Percentiles rank a stretch among this genome's conserved stretches.
Evolutionary conservation across 331 rosid species (phyloP).

Genomic region (Quercus phellos): DNA sequence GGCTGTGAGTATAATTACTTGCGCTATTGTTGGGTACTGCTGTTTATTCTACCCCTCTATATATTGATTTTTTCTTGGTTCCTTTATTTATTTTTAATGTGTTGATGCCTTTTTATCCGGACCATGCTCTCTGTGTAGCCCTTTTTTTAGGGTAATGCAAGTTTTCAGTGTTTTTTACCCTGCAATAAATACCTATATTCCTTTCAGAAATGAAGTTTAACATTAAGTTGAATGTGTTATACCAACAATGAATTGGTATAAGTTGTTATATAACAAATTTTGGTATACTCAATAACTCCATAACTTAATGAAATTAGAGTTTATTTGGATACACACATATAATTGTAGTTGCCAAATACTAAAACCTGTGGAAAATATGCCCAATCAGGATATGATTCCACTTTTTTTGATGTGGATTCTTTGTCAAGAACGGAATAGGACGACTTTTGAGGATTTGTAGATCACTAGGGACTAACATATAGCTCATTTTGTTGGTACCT

Average conservation of each 20-base stretch:
- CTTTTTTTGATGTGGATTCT: no score
- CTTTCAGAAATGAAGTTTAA: not conserved
- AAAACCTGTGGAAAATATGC: not conserved
- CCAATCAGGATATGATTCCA: not conserved
- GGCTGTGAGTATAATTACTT: conserved; percentile 68
- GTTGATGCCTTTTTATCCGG: no score
- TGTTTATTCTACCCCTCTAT: not conserved
- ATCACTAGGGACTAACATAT: no score
- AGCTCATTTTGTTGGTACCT: no score
- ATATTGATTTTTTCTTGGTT: not conserved
- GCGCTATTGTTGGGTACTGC: not conserved
- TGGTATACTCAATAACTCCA: not conserved
- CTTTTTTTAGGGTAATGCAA: not conserved
- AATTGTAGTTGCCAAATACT: not conserved
- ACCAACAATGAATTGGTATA: not conserved
- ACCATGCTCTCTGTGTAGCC: not conserved
- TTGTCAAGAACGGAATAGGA: no score
- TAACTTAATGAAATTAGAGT: not conserved
- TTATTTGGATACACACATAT: not conserved
- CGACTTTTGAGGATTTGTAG: no score
- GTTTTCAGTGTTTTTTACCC: not conserved
- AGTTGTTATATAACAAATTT: not conserved
- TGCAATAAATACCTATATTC: not conserved
- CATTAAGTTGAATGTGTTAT: not conserved
- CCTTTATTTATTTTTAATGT: not conserved